A percentile compares a stretch with the other conserved stretches of the same genome.
These are phyloP conservation scores for Xylariaceae sp. DNA, from an alignment of 2,329 filamentous ascomycete genomes.

Conservation along the genomic window DNA sequence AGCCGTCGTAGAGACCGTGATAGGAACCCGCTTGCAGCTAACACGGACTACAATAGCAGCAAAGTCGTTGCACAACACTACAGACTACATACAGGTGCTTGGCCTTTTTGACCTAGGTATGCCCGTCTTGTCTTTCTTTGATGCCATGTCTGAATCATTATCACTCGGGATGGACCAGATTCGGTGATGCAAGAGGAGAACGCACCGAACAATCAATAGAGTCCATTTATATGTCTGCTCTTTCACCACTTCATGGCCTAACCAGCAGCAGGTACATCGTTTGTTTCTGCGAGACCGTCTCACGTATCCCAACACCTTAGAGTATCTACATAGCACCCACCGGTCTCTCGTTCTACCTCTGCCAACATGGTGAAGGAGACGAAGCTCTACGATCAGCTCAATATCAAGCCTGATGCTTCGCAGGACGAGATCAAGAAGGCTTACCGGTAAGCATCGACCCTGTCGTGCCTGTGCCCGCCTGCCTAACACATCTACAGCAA, in stretches of 20 bases:
- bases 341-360: slow-evolving; percentile 19
- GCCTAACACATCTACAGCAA: slow-evolving; percentile 56
- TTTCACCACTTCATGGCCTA: slow-evolving; percentile 11
- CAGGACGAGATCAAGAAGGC: slow-evolving; percentile 98
- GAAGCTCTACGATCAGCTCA: slow-evolving; percentile 86
- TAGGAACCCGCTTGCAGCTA: too few species aligned
- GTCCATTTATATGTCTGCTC: neutral
- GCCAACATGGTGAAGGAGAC: slow-evolving; percentile 83
- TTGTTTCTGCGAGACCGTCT: neutral
- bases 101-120: neutral
- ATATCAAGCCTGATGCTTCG: slow-evolving; percentile 70
- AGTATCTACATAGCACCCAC: neutral
- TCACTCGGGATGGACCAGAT: neutral
- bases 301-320: neutral
- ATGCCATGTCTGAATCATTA: neutral
- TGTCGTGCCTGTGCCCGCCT: slow-evolving; percentile 1
- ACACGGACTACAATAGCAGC: too few species aligned
- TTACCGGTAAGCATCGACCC: slow-evolving; percentile 60
- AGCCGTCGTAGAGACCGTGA: too few species aligned
- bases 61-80: neutral
- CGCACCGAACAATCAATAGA: neutral
- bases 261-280: neutral
- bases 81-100: neutral
- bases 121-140: neutral
- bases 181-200: neutral